Percentiles rank a stretch among this genome's conserved stretches.
Evolutionary conservation across 2,329 filamentous ascomycete genomes (phyloP).

Genomic region (Hymenoscyphus salicellus): DNA sequence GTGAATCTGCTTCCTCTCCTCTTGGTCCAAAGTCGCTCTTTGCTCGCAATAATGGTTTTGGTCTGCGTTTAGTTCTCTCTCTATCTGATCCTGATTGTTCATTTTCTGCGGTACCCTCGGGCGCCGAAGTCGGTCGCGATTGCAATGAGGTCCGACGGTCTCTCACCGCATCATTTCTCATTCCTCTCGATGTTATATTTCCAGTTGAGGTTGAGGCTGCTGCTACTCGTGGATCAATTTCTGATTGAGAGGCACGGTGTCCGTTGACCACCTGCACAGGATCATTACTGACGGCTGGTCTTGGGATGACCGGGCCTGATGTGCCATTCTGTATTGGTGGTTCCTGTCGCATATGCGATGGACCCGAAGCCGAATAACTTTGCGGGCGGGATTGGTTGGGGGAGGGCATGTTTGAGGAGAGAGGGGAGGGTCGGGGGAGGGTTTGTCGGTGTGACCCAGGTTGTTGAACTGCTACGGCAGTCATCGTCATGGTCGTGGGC

Average conservation of each 20-base stretch:
- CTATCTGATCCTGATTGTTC: conserved; percentile 32
- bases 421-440: conserved; percentile 30
- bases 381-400: conserved; percentile 30
- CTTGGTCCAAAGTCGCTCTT: conserved; percentile 52
- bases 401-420: conserved; percentile 29
- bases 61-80: conserved; percentile 26
- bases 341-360: conserved; percentile 24
- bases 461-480: conserved; percentile 35
- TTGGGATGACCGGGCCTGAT: conserved; percentile 19
- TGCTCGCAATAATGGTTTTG: conserved; percentile 39
- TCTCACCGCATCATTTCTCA: conserved; percentile 10
- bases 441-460: conserved; percentile 31
- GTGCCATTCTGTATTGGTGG: conserved; percentile 26
- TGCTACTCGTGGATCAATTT: conserved; percentile 13
- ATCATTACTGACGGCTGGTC: conserved; percentile 30
- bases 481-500: conserved; percentile 30
- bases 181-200: conserved; percentile 1
- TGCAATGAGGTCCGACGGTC: conserved; percentile 14
- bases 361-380: conserved; percentile 24
- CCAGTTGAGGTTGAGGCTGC: conserved; percentile 5
- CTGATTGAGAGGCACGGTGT: conserved; percentile 12
- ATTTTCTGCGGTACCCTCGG: conserved; percentile 26
- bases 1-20: conserved; percentile 36
- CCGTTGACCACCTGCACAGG: conserved; percentile 24
- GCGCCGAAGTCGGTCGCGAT: conserved; percentile 25